A percentile compares a stretch with the other conserved stretches of the same genome.
phyloP scores from a whole-genome alignment of 108 stramenopile genomes.

The Skeletonema grethae region DNA sequence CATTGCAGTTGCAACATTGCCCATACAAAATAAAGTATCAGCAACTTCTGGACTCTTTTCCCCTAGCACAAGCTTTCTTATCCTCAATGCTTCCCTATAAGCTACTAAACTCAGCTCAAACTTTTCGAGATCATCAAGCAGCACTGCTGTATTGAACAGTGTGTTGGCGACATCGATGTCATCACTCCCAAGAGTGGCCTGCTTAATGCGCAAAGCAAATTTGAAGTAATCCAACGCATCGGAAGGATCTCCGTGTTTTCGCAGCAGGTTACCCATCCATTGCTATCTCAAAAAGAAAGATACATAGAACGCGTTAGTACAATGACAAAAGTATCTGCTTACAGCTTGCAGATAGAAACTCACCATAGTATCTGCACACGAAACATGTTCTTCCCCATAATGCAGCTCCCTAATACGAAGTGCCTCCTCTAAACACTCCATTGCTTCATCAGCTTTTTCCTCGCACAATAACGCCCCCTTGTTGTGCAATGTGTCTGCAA shows the following conservation, averaged over 20 bases:
- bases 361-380: conserved; percentile 52
- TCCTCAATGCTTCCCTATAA: conserved; percentile 52
- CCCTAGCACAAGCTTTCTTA: conserved; percentile 38
- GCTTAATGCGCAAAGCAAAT: conserved; percentile 51
- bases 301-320: neutral
- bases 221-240: conserved; percentile 56
- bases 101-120: conserved; percentile 52
- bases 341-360: neutral
- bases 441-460: conserved; percentile 46
- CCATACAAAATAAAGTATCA: conserved; percentile 56
- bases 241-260: conserved; percentile 48
- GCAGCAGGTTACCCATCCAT: conserved; percentile 55
- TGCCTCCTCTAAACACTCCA: conserved; percentile 57
- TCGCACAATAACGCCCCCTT: conserved; percentile 59
- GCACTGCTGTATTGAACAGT: conserved; percentile 53
- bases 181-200: conserved; percentile 41
- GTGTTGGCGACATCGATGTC: conserved; percentile 56
- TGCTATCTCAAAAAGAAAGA: conserved; percentile 12
- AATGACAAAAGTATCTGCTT: neutral
- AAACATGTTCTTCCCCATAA: conserved; percentile 52
- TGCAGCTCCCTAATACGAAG: conserved; percentile 48
- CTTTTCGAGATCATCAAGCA: conserved; percentile 56
- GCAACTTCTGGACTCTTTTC: conserved; percentile 46
- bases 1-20: conserved; percentile 46
- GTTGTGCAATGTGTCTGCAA: conserved; percentile 56